These are phyloP conservation scores for Plasmodium fragile DNA, from an alignment of 169 alveolate species.

Conservation along the genomic window DNA sequence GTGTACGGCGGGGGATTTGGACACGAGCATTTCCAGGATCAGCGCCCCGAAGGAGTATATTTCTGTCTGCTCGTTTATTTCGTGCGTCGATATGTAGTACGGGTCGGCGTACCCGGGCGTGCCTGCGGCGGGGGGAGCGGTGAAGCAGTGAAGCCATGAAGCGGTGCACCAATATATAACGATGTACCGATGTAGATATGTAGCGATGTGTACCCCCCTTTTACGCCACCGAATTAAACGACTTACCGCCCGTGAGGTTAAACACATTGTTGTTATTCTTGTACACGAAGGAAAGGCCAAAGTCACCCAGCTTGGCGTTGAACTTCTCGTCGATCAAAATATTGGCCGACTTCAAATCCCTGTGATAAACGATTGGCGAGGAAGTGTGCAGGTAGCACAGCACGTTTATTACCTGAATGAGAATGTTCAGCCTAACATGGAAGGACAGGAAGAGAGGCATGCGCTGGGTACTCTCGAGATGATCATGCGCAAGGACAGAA, in stretches of 20 bases:
- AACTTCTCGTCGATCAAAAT: constrained; percentile 81
- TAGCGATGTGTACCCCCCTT: not conserved
- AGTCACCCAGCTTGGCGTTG: constrained; percentile 82
- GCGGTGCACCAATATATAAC: not conserved
- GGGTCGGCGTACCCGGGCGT: constrained; percentile 76
- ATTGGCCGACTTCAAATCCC: constrained; percentile 82
- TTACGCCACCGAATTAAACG: not conserved
- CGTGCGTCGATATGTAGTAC: constrained; percentile 67
- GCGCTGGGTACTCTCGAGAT: not conserved
- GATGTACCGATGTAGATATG: not conserved
- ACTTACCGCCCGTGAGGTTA: constrained; percentile 52
- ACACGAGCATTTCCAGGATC: constrained; percentile 61
- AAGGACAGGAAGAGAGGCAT: constrained; percentile 38
- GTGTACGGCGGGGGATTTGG: constrained; percentile 68
- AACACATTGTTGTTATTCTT: constrained; percentile 53
- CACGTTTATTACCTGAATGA: constrained; percentile 55
- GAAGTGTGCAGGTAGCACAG: constrained; percentile 67
- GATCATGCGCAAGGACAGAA: not conserved
- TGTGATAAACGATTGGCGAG: constrained; percentile 77
- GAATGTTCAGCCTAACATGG: constrained; percentile 35
- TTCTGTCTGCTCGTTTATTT: constrained; percentile 74
- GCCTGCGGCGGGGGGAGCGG: not conserved
- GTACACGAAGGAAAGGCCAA: constrained; percentile 77
- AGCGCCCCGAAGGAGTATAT: constrained; percentile 68
- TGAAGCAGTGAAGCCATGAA: not conserved